Conservation (phyloP, 1,284 basidiomycete genomes). For the Veloboletus limbatus region DNA sequence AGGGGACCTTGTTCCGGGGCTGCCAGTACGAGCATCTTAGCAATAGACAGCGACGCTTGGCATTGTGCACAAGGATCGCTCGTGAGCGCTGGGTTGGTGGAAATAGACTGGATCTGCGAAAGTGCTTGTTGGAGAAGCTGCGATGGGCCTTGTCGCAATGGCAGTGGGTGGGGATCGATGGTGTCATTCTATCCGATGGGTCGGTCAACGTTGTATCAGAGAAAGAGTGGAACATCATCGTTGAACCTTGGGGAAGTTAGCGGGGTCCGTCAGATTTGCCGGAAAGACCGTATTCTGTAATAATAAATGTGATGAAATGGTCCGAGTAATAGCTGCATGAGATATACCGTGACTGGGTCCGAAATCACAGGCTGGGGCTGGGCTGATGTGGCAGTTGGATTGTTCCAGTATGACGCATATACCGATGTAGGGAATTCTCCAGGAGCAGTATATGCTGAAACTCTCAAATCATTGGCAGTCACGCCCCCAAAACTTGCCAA, state of each 20-base stretch:
- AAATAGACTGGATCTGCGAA: too few species aligned
- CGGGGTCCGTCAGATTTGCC: constrained; percentile 53
- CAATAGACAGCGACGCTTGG: constrained; percentile 54
- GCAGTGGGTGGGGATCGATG: constrained; percentile 59
- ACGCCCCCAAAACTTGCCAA: too few species aligned
- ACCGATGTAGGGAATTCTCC: constrained; percentile 58
- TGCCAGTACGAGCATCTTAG: constrained; percentile 59
- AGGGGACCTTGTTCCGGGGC: constrained; percentile 59
- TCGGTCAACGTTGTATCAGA: not conserved
- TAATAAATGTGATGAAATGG: not conserved
- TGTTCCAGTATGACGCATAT: constrained; percentile 60
- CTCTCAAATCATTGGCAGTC: not conserved
- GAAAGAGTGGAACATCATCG: too few species aligned
- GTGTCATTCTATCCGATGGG: constrained; percentile 59
- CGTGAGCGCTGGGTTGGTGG: constrained; percentile 50
- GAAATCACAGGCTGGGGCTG: constrained; percentile 69
- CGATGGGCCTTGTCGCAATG: constrained; percentile 48
- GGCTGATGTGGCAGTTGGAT: constrained; percentile 61
- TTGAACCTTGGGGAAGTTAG: constrained; percentile 46
- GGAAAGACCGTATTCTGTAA: constrained; percentile 53
- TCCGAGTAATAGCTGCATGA: constrained; percentile 17
- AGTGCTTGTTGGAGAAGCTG: too few species aligned
- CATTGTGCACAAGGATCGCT: constrained; percentile 53
- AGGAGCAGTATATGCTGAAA: constrained; percentile 49
- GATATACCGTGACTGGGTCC: constrained; percentile 58